Percentiles rank a stretch among this genome's conserved stretches.
Evolutionary conservation across 2,329 filamentous ascomycete genomes (phyloP).

Genomic region (Aspergillus fijiensis): DNA sequence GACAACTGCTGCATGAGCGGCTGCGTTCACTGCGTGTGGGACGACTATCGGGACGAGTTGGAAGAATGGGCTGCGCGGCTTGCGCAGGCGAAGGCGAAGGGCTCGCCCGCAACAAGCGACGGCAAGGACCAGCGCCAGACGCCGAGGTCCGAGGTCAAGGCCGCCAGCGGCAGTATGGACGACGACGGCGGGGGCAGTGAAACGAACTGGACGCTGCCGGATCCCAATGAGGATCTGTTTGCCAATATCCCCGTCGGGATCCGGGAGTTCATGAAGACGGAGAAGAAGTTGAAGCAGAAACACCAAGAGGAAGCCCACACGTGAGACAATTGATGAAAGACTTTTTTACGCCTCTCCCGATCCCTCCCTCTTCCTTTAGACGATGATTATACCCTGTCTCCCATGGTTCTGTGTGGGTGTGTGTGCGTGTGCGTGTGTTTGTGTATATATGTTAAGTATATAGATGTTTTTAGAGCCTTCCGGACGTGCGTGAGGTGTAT

Average conservation of each 20-base stretch:
- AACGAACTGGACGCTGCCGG: constrained; percentile 59
- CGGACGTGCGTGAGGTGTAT: neutral
- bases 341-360: neutral
- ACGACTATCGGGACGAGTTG: constrained; percentile 84
- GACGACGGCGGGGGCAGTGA: constrained; percentile 77
- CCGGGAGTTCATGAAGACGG: constrained; percentile 93
- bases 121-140: constrained; percentile 32
- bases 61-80: constrained; percentile 77
- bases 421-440: no score
- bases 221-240: constrained; percentile 63
- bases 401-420: neutral
- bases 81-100: constrained; percentile 57
- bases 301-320: constrained; percentile 56
- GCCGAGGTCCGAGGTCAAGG: constrained; percentile 44
- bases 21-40: constrained; percentile 97
- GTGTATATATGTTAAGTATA: neutral
- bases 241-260: constrained; percentile 85
- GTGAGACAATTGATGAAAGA: constrained; percentile 11
- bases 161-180: constrained; percentile 65
- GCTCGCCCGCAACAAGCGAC: constrained; percentile 23
- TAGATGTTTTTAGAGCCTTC: neutral
- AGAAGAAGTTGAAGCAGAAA: constrained; percentile 82
- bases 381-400: neutral
- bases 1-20: constrained; percentile 99
- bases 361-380: neutral